phyloP scores from a whole-genome alignment of 257 asterid species.

The Fraxinus americana region DNA sequence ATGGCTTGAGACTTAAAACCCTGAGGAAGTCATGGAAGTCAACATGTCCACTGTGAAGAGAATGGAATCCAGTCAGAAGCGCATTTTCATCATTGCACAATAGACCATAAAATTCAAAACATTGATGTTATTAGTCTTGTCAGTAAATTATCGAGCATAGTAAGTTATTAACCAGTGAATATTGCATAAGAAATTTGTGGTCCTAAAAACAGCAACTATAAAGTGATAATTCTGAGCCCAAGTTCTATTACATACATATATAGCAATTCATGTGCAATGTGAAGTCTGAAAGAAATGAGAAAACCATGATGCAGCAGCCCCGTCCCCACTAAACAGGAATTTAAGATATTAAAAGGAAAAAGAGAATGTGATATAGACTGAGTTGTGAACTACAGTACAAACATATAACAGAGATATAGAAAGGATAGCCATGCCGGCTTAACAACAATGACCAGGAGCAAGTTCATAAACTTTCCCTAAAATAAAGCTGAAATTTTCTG shows the following conservation, averaged over 20 bases:
- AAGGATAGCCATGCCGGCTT: neutral
- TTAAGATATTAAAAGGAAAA: neutral
- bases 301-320: neutral
- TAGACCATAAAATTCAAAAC: neutral
- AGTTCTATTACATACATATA: neutral
- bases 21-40: constrained; percentile 69
- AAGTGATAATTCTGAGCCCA: neutral
- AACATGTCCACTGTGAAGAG: constrained; percentile 70
- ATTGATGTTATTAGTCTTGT: neutral
- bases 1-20: constrained; percentile 69
- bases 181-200: constrained; percentile 9
- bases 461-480: neutral
- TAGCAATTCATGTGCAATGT: neutral
- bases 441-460: neutral
- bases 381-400: neutral
- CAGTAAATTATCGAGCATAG: constrained; percentile 7
- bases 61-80: constrained; percentile 32
- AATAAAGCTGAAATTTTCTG: constrained; percentile 6
- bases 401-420: constrained; percentile 12
- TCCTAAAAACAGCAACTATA: neutral
- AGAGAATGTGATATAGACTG: neutral
- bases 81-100: constrained; percentile 21
- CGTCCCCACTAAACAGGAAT: neutral
- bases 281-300: neutral
- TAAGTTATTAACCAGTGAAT: constrained; percentile 8